Evolutionary conservation across 2,329 filamentous ascomycete genomes (phyloP), one percentile per base, ranked within the genome.

Genomic region (Stemphylium lycopersici): DNA sequence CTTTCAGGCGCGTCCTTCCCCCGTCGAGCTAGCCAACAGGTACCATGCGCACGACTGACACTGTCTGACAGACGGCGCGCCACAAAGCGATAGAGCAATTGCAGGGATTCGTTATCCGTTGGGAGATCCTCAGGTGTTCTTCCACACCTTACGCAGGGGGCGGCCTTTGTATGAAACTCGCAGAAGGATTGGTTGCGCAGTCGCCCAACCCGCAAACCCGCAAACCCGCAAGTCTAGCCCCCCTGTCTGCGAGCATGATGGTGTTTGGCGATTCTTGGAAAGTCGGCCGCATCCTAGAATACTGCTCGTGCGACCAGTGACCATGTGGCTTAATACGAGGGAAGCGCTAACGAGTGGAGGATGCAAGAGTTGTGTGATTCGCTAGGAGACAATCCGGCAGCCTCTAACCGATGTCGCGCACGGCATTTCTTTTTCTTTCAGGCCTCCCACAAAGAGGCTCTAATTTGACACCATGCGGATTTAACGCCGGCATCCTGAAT

Each of bases 221-320:
- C 22, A 22, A 39, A 39, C 41, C 29, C 29, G 22, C 24, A 31
- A 4, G 7, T 41, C 10, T 40, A 32, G 22, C 37, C 31, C 11
- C 11, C n/a, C 39, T 39, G 15, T 32, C 44, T 29, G 11, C 26
- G 26, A 11, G 2, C 26, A 11, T 29, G 8, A 29, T 29, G 26
- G 10, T 29, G 26, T 29, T 10, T 29, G 26, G 26, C 26, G 11
- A 10, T 29, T 29, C 44, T 36, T 34, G 49, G 45, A 43, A 49
- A 48, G 43, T 48, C 24, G 16, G 34, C 36, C 50, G 54, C 37
- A 48, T 39, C 22, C 51, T 32, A 24, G 41, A 42, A 47, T 29
- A 38, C 49, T 56, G 48, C 52, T 34, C 44, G 56, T 41, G 47
- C 40, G 41, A 31, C 36, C 56, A 46, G 6, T 41, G 29, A n/a